A percentile compares a stretch with the other conserved stretches of the same genome.
Conservation (phyloP, 108 stramenopile genomes). For the Pelagomonas calceolata region DNA sequence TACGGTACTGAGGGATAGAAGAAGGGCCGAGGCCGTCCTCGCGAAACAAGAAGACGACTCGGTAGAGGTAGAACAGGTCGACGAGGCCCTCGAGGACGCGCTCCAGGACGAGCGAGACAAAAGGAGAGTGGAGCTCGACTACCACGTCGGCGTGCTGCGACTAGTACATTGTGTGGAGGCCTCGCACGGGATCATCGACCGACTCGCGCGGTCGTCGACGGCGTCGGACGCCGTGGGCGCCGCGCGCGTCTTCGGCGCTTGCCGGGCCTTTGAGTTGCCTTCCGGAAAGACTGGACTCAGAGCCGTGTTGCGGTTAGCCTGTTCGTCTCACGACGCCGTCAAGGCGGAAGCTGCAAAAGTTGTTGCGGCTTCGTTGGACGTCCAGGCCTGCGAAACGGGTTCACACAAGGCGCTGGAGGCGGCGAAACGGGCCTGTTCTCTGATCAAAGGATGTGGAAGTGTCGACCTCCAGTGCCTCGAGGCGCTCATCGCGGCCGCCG, state of each 20-base stretch:
- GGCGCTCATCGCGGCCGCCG: neutral
- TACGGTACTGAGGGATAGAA: too few relatives aligned
- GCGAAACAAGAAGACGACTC: neutral
- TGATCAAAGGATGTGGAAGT: neutral
- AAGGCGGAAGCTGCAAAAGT: neutral
- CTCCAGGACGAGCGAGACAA: neutral
- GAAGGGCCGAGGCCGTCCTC: neutral
- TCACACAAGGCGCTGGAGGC: neutral
- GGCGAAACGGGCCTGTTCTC: neutral
- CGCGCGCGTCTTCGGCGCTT: constrained; percentile 6
- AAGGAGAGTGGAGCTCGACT: neutral
- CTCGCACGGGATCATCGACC: neutral
- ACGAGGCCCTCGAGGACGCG: neutral
- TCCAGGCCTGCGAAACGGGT: too few relatives aligned
- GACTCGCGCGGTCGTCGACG: constrained; percentile 14
- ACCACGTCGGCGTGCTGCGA: neutral
- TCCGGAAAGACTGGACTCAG: neutral
- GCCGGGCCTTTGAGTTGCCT: neutral
- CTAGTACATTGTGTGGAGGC: neutral
- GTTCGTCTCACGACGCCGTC: neutral
- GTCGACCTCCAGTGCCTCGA: neutral
- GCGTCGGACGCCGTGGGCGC: constrained; percentile 15
- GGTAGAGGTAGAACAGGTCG: neutral
- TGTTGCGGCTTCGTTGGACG: neutral
- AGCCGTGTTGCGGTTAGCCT: neutral